phyloP scores from a whole-genome alignment of 495 filamentous ascomycete genomes.

The Staphylotrichum tortipilum region DNA sequence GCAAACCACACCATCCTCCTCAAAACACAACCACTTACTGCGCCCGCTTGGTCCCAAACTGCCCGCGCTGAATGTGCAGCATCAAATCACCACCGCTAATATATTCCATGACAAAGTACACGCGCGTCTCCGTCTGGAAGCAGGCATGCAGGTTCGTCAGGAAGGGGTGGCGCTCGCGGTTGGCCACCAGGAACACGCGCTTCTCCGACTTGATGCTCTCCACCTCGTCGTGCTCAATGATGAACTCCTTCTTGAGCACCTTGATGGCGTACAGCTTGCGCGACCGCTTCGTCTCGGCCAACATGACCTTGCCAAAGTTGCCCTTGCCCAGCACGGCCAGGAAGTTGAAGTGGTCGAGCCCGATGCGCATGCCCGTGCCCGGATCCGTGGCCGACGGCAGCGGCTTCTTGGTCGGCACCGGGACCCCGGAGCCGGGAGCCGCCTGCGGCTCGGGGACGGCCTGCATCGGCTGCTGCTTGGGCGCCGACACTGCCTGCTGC shows the following conservation, averaged over 20 bases:
- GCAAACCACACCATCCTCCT: no score
- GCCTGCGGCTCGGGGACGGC: conserved; percentile 23
- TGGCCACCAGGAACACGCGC: conserved; percentile 91
- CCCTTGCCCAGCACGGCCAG: conserved; percentile 96
- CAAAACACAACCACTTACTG: conserved; percentile 66
- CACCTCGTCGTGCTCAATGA: conserved; percentile 99
- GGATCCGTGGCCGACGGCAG: conserved; percentile 51
- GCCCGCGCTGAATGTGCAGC: conserved; percentile 95
- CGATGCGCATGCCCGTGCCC: conserved; percentile 70
- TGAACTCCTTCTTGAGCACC: conserved; percentile 99
- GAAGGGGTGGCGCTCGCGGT: conserved; percentile 97
- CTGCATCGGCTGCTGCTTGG: conserved; percentile 34
- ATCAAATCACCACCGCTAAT: conserved; percentile 98
- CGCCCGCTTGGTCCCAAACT: conserved; percentile 90
- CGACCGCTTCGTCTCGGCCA: conserved; percentile 88
- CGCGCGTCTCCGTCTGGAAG: conserved; percentile 97
- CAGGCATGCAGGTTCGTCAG: conserved; percentile 91
- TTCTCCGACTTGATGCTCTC: conserved; percentile 98
- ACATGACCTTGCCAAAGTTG: conserved; percentile 99
- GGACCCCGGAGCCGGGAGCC: conserved; percentile 25
- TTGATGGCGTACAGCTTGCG: conserved; percentile 97
- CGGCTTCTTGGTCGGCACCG: conserved; percentile 39
- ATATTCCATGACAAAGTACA: conserved; percentile 99
- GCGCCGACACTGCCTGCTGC: conserved; percentile 13
- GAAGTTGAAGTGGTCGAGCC: conserved; percentile 98